These are phyloP conservation scores for Spirogloea muscicola DNA, from an alignment of 139 green algal genomes.

Conservation along the genomic window DNA sequence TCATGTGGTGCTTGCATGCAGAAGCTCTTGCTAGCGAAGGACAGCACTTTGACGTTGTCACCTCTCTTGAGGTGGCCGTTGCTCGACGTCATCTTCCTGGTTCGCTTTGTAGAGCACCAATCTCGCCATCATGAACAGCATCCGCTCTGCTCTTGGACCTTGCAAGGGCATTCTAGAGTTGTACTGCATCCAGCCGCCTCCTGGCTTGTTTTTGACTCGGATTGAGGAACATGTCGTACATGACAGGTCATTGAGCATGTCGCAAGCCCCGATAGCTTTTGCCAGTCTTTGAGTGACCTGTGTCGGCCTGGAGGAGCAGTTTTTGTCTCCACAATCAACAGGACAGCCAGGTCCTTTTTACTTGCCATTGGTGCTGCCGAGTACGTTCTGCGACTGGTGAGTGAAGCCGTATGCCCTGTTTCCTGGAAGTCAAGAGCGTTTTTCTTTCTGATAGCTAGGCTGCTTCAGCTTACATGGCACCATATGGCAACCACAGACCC, in stretches of 20 bases:
- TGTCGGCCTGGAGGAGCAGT: constrained; percentile 50
- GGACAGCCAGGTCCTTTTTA: constrained; percentile 70
- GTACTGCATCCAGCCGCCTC: not conserved
- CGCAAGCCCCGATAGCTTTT: constrained; percentile 50
- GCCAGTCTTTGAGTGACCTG: constrained; percentile 47
- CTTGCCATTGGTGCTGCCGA: constrained; percentile 82
- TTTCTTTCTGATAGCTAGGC: not conserved
- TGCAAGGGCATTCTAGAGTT: not conserved
- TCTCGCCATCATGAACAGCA: not conserved
- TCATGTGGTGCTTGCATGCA: no score
- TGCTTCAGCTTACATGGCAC: not conserved
- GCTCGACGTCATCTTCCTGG: no score
- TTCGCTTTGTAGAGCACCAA: no score
- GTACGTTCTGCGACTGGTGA: constrained; percentile 62
- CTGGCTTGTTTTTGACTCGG: not conserved
- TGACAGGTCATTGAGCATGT: constrained; percentile 55
- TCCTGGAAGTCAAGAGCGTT: not conserved
- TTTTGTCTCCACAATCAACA: constrained; percentile 83
- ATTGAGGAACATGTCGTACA: not conserved
- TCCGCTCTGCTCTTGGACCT: not conserved
- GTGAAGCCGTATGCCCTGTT: not conserved
- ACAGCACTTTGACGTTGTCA: no score
- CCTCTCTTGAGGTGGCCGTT: no score
- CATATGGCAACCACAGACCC: not conserved
- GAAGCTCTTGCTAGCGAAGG: no score